phyloP scores from a whole-genome alignment of 148 eudicot species.

The Persicaria tinctoria region DNA sequence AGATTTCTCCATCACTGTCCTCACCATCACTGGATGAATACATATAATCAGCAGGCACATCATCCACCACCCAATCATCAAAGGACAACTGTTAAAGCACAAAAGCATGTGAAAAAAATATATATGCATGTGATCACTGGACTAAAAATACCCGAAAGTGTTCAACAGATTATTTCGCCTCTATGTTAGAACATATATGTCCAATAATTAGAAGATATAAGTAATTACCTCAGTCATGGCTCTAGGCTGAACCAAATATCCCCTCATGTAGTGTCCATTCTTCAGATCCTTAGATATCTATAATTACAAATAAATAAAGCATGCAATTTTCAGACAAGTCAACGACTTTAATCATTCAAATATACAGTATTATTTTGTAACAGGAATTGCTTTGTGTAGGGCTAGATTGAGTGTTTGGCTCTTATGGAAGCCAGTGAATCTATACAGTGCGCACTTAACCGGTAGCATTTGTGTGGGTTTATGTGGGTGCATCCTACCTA shows the following conservation, averaged over 20 bases:
- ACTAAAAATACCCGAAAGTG: neutral
- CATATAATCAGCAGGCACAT: conserved; percentile 30
- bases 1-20: conserved; percentile 70
- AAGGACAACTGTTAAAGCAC: conserved; percentile 21
- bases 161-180: neutral
- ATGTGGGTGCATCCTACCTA: neutral
- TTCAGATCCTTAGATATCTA: neutral
- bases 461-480: neutral
- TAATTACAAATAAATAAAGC: neutral
- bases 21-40: conserved; percentile 72
- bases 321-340: neutral
- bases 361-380: neutral
- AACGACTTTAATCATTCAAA: neutral
- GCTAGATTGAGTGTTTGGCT: too few species aligned
- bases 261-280: neutral
- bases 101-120: neutral
- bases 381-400: neutral
- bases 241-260: conserved; percentile 11
- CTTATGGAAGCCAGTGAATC: too few species aligned
- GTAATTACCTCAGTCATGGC: conserved; percentile 1
- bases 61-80: conserved; percentile 56
- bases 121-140: neutral
- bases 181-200: neutral
- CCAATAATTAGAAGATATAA: neutral
- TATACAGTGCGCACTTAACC: too few species aligned